Conservation (phyloP, 306 rosid genomes). For the Vigna trinervia region DNA sequence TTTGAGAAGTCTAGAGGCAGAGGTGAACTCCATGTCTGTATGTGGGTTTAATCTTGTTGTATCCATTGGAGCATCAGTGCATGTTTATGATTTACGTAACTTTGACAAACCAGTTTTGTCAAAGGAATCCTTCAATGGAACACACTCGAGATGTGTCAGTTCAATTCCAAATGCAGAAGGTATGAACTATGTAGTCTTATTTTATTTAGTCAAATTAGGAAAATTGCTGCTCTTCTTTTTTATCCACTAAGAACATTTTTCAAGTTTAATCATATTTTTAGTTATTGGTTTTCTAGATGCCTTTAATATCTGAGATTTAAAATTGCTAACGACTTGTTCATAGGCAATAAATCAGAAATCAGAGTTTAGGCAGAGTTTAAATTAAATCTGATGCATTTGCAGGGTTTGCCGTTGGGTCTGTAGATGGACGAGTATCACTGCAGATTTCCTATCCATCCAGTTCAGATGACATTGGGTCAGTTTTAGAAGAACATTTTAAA, state of each 20-base stretch:
- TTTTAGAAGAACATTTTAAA: slow-evolving; percentile 30
- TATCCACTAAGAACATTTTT: slow-evolving; percentile 6
- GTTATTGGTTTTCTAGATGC: slow-evolving; percentile 25
- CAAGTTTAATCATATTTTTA: background rate
- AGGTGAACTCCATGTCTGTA: slow-evolving; percentile 75
- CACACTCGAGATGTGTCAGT: slow-evolving; percentile 66
- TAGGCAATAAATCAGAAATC: background rate
- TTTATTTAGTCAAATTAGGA: slow-evolving; percentile 18
- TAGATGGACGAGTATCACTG: slow-evolving; percentile 90
- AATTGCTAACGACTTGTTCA: slow-evolving; percentile 5
- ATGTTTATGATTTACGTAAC: slow-evolving; percentile 71
- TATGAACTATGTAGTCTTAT: slow-evolving; percentile 48
- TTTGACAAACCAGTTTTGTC: slow-evolving; percentile 59
- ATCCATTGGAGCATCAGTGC: slow-evolving; percentile 65
- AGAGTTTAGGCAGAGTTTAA: slow-evolving; percentile 23
- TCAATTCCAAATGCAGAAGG: slow-evolving; percentile 73
- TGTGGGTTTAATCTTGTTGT: slow-evolving; percentile 61
- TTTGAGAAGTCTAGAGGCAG: slow-evolving; percentile 55
- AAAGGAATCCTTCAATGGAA: slow-evolving; percentile 57
- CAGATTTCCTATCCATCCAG: slow-evolving; percentile 60
- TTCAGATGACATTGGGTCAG: slow-evolving; percentile 70
- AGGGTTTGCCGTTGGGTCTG: slow-evolving; percentile 90
- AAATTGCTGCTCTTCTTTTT: slow-evolving; percentile 21
- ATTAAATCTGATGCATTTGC: slow-evolving; percentile 38
- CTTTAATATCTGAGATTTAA: slow-evolving; percentile 1